Base-by-base conservation (phyloP, 306 rosid genomes). In the Cucumis hystrix region DNA sequence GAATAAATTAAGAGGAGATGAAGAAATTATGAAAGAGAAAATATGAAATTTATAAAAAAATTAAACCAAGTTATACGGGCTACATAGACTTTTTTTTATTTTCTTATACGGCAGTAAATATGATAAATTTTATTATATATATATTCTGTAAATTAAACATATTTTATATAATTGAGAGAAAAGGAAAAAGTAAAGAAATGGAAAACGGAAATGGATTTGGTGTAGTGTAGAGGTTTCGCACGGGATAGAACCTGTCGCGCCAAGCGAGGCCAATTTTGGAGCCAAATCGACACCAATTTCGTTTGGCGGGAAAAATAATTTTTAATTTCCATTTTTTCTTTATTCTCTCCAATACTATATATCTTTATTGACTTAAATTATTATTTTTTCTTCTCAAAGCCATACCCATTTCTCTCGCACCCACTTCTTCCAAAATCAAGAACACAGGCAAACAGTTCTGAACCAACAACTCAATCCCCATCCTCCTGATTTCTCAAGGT, bases 281-380 rank as follows among this genome's bases (percentile, higher is more conserved):
- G 75, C 75, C 75, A 69, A 69, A 41, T 45, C 56, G n/a, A 43
- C 21, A 6, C 70, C 70, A 64, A 20, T 68, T 68, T 68, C 75
- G 39, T 21, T 69, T 69, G 75, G 75, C 75, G 75, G 75, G 75
- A 69, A 69, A 43, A 1, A 3, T 35, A 18, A 8, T 43, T 69
- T 69, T 47, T 69, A 69, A 69, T 69, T 69, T 69, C 13, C 37
- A 21, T 43, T 69, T 69, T 69, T 23, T 23, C 20, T 45, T 69
- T 69, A 43, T 3, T 69, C 7, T 41, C 8, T 10, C 33, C 74
- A 67, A 67, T 67, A 67, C 17, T 67, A 67, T 67, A 67, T n/a
- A 67, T 40, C 4, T 37, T 67, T 67, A 67, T 67, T 67, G 11
- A 45, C 74, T 68, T 69, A 69, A 43, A 43, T 43, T 40, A 69